Evolutionary conservation across 1,284 basidiomycete genomes (phyloP), one percentile per base, ranked within the genome.

Genomic region (Neolentinus lepideus): DNA sequence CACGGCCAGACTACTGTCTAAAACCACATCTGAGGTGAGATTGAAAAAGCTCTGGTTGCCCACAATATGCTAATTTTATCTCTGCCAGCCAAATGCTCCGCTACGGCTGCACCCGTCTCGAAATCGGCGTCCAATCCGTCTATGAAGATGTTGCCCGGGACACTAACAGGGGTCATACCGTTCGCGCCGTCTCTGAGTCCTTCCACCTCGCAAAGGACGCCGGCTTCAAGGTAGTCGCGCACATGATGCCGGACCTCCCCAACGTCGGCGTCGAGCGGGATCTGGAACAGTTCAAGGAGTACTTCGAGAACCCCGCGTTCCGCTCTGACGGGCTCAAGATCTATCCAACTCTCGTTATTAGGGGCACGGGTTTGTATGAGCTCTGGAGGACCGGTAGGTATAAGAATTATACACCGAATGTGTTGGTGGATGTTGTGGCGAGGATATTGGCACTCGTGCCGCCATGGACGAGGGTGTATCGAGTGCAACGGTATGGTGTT

Each of bases 181-280:
- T 99, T 53, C 93, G 94, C 59, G 94, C 97, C 6, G 96, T 98
- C 54, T 89, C 91, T 58, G 96, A 99, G 71, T 94, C 92, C 4
- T 99, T 99, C 75, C 97, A 99, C 67, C 85, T 99, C 63, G 90
- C 95, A 33, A 99, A 99, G 72, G 96, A 99, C 64, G 96, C 96
- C 1, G 96, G 96, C 10, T 99, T 98, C 87, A 99, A 99, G 75
- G 94, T 98, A 56, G 95, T 98, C 43, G 94, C 94, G 19, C 94
- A 98, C 67, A 97, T 97, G 94, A 98, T 98, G 94, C 90, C 94
- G 55, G 88, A 97, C 73, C 81, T 99, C 6, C 97, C 97, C 12
- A 99, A 99, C 68, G 93, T 99, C 55, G 96, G 96, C 45, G 83
- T 97, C 55, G 96, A 99, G 74, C 84, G 96, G 51, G 96, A 99